A percentile compares a stretch with the other conserved stretches of the same genome.
Conservation (phyloP, 768 basidiomycete genomes). For the Cystofilobasidium ferigula region DNA sequence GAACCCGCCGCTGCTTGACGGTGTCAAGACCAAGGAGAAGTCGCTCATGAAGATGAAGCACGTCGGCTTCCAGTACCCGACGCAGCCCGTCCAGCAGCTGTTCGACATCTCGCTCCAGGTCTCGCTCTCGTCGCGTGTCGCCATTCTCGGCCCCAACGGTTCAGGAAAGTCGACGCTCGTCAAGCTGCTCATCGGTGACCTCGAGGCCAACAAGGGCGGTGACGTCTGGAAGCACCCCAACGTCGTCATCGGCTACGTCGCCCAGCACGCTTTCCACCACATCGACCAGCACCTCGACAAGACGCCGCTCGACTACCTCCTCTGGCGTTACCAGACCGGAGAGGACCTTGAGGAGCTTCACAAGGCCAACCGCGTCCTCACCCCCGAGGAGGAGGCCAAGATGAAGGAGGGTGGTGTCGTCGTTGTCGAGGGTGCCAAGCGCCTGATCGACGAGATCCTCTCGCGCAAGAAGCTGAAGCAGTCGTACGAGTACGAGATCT, state of each 20-base stretch:
- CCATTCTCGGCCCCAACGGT: conserved; percentile 92
- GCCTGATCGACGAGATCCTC: conserved; percentile 82
- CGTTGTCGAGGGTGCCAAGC: conserved; percentile 86
- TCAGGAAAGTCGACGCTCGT: conserved; percentile 97
- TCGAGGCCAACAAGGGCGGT: conserved; percentile 91
- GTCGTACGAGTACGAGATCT: conserved; percentile 96
- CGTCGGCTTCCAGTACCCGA: conserved; percentile 93
- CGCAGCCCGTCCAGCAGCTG: conserved; percentile 72
- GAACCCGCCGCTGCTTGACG: conserved; percentile 89
- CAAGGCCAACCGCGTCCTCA: conserved; percentile 80
- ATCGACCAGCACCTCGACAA: conserved; percentile 97
- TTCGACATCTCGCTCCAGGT: conserved; percentile 93
- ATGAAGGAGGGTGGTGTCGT: conserved; percentile 89
- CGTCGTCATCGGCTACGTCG: conserved; percentile 97
- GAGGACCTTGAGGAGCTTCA: conserved; percentile 94
- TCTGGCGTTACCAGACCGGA: conserved; percentile 99
- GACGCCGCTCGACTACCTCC: conserved; percentile 97
- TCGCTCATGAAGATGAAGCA: conserved; percentile 92
- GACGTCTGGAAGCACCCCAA: conserved; percentile 99
- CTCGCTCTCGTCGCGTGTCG: conserved; percentile 95
- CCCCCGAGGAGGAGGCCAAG: conserved; percentile 78
- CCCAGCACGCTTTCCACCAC: conserved; percentile 99
- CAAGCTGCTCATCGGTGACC: conserved; percentile 91
- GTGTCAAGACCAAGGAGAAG: conserved; percentile 99
- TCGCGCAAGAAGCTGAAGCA: conserved; percentile 96